Conservation (phyloP, 257 asterid species). For the Perilla frutescens region DNA sequence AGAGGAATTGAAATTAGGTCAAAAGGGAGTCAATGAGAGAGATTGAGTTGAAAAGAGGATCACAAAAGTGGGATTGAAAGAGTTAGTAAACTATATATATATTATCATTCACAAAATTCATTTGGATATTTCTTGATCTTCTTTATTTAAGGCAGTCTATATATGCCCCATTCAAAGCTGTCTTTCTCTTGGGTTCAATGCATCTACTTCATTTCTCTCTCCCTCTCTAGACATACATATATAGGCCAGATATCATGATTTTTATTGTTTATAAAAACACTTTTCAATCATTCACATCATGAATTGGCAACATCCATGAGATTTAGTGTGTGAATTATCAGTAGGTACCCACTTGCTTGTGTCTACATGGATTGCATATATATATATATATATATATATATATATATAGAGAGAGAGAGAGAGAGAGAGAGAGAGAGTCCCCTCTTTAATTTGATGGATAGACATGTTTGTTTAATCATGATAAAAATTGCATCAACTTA, state of each 20-base stretch:
- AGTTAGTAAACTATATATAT: conserved; percentile 6
- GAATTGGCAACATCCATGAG: conserved; percentile 63
- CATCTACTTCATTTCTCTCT: conserved; percentile 35
- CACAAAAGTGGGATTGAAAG: conserved; percentile 36
- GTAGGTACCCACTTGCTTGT: conserved; percentile 40
- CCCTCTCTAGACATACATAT: neutral
- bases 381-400: no score
- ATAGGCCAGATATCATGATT: conserved; percentile 11
- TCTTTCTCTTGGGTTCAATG: conserved; percentile 51
- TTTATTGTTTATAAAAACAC: neutral
- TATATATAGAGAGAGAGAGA: no score
- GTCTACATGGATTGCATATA: conserved; percentile 26
- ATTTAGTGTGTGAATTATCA: conserved; percentile 49
- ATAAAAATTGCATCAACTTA: no score
- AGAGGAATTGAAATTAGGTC: conserved; percentile 42
- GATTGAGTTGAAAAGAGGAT: conserved; percentile 39
- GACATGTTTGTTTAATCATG: no score
- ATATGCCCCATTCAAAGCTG: conserved; percentile 55
- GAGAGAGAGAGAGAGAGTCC: no score
- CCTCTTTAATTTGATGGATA: no score
- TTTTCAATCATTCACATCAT: conserved; percentile 49
- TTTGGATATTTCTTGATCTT: conserved; percentile 24
- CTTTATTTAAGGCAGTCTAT: conserved; percentile 49
- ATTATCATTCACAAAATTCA: conserved; percentile 26
- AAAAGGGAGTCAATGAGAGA: conserved; percentile 54